Conservation (phyloP, 129 eudicot genomes). For the Scalesia atractyloides region DNA sequence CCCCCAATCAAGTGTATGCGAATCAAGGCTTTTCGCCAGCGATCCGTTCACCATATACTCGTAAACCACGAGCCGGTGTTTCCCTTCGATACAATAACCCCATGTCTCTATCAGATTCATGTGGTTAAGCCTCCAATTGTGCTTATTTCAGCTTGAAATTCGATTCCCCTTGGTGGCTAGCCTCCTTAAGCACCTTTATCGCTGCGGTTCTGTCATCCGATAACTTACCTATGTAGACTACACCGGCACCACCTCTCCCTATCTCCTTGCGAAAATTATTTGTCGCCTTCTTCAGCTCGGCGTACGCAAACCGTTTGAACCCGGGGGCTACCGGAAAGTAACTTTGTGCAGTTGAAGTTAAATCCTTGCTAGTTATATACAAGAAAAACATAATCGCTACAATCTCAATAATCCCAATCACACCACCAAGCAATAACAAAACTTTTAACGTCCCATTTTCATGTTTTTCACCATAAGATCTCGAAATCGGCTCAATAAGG, state of each 20-base stretch:
- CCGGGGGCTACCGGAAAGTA: slow-evolving; percentile 40
- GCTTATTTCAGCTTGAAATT: slow-evolving; percentile 50
- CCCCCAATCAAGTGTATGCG: slow-evolving; percentile 42
- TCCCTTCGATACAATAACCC: slow-evolving; percentile 56
- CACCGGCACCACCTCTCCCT: slow-evolving; percentile 50
- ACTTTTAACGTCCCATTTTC: slow-evolving; percentile 11
- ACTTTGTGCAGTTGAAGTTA: slow-evolving; percentile 15
- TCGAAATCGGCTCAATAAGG: not conserved
- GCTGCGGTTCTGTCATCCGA: slow-evolving; percentile 35
- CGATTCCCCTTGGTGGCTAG: slow-evolving; percentile 44
- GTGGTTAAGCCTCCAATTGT: slow-evolving; percentile 56
- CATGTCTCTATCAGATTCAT: slow-evolving; percentile 48
- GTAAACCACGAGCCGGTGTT: slow-evolving; percentile 47
- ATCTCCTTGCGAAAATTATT: slow-evolving; percentile 40
- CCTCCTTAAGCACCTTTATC: slow-evolving; percentile 41
- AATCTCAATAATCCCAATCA: slow-evolving; percentile 43
- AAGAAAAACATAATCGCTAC: slow-evolving; percentile 21
- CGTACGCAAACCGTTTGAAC: slow-evolving; percentile 42
- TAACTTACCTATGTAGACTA: slow-evolving; percentile 45
- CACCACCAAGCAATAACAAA: slow-evolving; percentile 36
- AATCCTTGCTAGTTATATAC: slow-evolving; percentile 10
- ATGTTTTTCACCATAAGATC: slow-evolving; percentile 26
- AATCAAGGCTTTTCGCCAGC: slow-evolving; percentile 24
- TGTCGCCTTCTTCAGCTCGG: slow-evolving; percentile 53
- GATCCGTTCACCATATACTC: slow-evolving; percentile 52